A percentile compares a stretch with the other conserved stretches of the same genome.
Evolutionary conservation across 2,329 filamentous ascomycete species (phyloP).

Genomic region (Xylariaceae sp.): DNA sequence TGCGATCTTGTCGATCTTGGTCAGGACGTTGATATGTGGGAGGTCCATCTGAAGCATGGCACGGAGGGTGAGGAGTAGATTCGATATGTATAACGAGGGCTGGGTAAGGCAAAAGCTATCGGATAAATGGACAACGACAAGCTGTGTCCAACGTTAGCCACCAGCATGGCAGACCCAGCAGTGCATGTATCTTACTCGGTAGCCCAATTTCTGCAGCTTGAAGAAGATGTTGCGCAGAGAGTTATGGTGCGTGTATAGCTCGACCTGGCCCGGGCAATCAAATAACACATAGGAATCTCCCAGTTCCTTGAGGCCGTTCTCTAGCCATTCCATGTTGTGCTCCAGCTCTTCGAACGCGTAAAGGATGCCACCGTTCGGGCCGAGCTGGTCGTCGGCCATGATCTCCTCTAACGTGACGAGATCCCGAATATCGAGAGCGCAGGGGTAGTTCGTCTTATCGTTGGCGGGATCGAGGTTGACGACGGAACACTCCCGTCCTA

Average conservation of each 20-base stretch:
- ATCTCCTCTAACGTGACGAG: constrained; percentile 89
- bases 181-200: constrained; percentile 61
- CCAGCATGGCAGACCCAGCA: not conserved
- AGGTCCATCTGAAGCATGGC: constrained; percentile 99
- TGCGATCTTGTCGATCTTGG: constrained; percentile 92
- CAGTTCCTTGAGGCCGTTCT: constrained; percentile 71
- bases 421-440: constrained; percentile 83
- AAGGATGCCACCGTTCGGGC: constrained; percentile 86
- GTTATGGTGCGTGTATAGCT: constrained; percentile 92
- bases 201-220: constrained; percentile 82
- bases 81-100: constrained; percentile 91
- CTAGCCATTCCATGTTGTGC: constrained; percentile 88
- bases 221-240: constrained; percentile 90
- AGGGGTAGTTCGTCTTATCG: constrained; percentile 83
- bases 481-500: constrained; percentile 89
- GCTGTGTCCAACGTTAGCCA: constrained; percentile 49
- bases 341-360: constrained; percentile 96
- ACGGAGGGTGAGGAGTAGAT: constrained; percentile 84
- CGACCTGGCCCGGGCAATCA: constrained; percentile 94
- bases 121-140: constrained; percentile 88
- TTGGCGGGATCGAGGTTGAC: constrained; percentile 98
- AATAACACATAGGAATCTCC: constrained; percentile 91
- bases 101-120: constrained; percentile 92
- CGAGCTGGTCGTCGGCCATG: constrained; percentile 85
- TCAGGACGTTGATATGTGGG: constrained; percentile 90